Conservation (phyloP, 2,329 filamentous ascomycete species). For the Fusarium sp. region DNA sequence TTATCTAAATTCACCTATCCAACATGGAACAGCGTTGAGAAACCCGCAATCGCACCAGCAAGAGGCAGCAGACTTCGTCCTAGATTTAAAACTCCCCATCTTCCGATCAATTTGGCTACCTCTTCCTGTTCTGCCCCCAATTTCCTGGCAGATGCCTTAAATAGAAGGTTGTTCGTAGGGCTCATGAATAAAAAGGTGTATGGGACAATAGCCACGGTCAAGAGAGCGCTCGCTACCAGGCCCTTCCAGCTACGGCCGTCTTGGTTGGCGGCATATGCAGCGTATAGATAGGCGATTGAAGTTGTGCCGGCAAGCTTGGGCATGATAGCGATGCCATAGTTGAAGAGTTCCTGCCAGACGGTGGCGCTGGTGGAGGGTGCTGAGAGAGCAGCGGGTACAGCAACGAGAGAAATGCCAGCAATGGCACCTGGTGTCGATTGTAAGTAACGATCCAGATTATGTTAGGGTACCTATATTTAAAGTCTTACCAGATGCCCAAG, state of each 20-base stretch:
- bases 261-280: conserved; percentile 49
- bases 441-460: background rate
- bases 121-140: conserved; percentile 29
- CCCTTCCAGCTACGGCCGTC: conserved; percentile 50
- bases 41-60: conserved; percentile 44
- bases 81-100: conserved; percentile 47
- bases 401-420: conserved; percentile 51
- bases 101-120: conserved; percentile 40
- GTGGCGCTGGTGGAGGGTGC: conserved; percentile 47
- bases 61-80: conserved; percentile 49
- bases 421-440: conserved; percentile 48
- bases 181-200: conserved; percentile 54
- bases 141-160: conserved; percentile 39
- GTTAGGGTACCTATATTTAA: too few relatives aligned
- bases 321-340: conserved; percentile 51
- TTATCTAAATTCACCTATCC: background rate
- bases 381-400: conserved; percentile 48
- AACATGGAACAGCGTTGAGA: conserved; percentile 24
- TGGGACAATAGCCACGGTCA: conserved; percentile 54
- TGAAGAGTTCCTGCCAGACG: conserved; percentile 54
- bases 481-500: conserved; percentile 52
- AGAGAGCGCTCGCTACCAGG: conserved; percentile 47
- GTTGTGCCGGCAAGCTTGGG: conserved; percentile 51
- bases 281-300: conserved; percentile 51
- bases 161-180: conserved; percentile 51